phyloP scores from a whole-genome alignment of 257 asterid genomes.

The Plectranthus barbatus region DNA sequence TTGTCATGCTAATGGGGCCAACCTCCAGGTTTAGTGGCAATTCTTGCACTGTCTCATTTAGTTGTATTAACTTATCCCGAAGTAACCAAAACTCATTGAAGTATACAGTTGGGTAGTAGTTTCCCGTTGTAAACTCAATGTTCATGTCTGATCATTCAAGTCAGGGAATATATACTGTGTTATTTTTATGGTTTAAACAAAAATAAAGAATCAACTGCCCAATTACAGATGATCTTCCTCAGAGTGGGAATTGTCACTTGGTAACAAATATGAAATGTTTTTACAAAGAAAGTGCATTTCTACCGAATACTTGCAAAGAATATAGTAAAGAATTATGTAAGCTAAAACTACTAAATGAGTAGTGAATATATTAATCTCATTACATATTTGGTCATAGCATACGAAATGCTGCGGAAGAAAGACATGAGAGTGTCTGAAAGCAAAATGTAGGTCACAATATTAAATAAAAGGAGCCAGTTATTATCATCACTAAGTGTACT shows the following conservation, averaged over 20 bases:
- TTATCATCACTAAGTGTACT: too few relatives aligned
- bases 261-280: neutral
- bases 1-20: conserved; percentile 95
- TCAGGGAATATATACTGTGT: conserved; percentile 34
- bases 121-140: conserved; percentile 66
- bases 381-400: too few relatives aligned
- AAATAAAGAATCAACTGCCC: conserved; percentile 1
- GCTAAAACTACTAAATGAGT: neutral
- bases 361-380: neutral
- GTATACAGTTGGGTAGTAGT: conserved; percentile 78
- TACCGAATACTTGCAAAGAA: neutral
- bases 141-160: conserved; percentile 51
- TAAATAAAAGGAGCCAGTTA: neutral
- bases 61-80: conserved; percentile 57
- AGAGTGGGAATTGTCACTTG: neutral
- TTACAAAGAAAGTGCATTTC: neutral
- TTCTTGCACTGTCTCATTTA: conserved; percentile 79
- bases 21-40: conserved; percentile 83
- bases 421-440: neutral
- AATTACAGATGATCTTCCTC: neutral
- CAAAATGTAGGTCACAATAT: neutral
- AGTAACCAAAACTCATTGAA: conserved; percentile 98
- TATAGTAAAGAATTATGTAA: neutral
- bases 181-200: neutral
- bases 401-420: neutral